Conservation (phyloP, 2,329 filamentous ascomycete genomes). For the Ophiobolus disseminans region DNA sequence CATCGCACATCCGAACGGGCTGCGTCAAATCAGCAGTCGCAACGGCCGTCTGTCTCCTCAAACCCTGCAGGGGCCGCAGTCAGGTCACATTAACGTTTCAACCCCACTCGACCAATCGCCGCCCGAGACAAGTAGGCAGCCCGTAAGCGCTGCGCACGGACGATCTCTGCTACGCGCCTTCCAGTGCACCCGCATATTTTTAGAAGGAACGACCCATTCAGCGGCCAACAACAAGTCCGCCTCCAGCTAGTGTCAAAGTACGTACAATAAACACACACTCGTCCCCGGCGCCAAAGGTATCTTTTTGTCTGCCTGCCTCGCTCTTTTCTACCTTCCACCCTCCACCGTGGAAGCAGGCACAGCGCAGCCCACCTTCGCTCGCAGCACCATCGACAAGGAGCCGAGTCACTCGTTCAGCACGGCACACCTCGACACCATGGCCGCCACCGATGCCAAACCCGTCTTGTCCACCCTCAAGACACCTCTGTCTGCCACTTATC, state of each 20-base stretch:
- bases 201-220: slow-evolving; percentile 39
- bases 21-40: slow-evolving; percentile 36
- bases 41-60: slow-evolving; percentile 20
- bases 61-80: slow-evolving; percentile 45
- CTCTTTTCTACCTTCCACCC: slow-evolving; percentile 34
- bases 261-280: slow-evolving; percentile 42
- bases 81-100: slow-evolving; percentile 49
- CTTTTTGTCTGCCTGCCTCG: slow-evolving; percentile 35
- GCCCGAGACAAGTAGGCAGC: slow-evolving; percentile 8
- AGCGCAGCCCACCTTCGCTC: slow-evolving; percentile 33
- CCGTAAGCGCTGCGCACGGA: slow-evolving; percentile 24
- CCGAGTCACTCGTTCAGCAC: slow-evolving; percentile 42
- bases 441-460: slow-evolving; percentile 52
- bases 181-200: slow-evolving; percentile 32
- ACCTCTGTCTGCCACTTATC: slow-evolving; percentile 67
- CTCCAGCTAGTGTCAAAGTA: slow-evolving; percentile 32
- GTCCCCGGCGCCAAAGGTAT: slow-evolving; percentile 33
- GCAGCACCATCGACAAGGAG: slow-evolving; percentile 25
- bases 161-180: slow-evolving; percentile 22
- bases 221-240: slow-evolving; percentile 44
- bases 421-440: slow-evolving; percentile 40
- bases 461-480: slow-evolving; percentile 55
- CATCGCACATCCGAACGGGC: slow-evolving; percentile 32
- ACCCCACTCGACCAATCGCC: slow-evolving; percentile 28
- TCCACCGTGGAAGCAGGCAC: slow-evolving; percentile 35